A percentile compares a stretch with the other conserved stretches of the same genome.
Conservation (phyloP, 225 moss, liverwort and hornwort genomes). For the Pseudoscleropodium purum region DNA sequence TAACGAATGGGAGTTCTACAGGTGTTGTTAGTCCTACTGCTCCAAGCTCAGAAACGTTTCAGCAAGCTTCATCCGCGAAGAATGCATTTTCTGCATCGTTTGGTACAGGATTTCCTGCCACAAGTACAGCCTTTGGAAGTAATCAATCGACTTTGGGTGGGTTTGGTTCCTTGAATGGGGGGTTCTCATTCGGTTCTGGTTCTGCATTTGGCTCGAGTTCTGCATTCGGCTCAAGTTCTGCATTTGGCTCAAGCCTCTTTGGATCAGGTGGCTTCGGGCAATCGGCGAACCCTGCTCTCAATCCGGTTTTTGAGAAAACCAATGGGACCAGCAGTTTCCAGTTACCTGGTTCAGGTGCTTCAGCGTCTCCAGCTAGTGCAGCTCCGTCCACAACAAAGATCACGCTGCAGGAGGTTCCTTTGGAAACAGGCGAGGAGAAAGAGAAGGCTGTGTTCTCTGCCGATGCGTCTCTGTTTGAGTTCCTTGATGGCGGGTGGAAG, state of each 20-base stretch:
- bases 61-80: conserved; percentile 68
- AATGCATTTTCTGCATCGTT: conserved; percentile 82
- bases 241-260: conserved; percentile 13
- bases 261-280: conserved; percentile 17
- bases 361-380: conserved; percentile 16
- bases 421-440: conserved; percentile 91
- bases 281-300: background rate
- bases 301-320: conserved; percentile 2
- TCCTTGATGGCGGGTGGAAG: conserved; percentile 75
- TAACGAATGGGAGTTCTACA: conserved; percentile 28
- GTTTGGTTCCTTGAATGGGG: conserved; percentile 34
- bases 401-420: conserved; percentile 60
- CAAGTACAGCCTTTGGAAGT: conserved; percentile 34
- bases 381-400: conserved; percentile 32
- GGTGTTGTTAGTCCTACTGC: conserved; percentile 43
- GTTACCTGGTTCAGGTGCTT: conserved; percentile 25
- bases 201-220: conserved; percentile 14
- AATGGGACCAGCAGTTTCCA: conserved; percentile 25
- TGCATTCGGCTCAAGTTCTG: conserved; percentile 13
- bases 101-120: conserved; percentile 57
- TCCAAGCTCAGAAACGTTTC: conserved; percentile 65
- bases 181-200: conserved; percentile 11
- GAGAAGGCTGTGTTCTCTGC: conserved; percentile 80
- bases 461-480: conserved; percentile 76
- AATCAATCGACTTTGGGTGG: conserved; percentile 30